Percentiles rank a stretch among this genome's conserved stretches.
These are phyloP conservation scores for Malassezia yamatoensis DNA, from an alignment of 1,284 basidiomycete genomes.

Conservation along the genomic window DNA sequence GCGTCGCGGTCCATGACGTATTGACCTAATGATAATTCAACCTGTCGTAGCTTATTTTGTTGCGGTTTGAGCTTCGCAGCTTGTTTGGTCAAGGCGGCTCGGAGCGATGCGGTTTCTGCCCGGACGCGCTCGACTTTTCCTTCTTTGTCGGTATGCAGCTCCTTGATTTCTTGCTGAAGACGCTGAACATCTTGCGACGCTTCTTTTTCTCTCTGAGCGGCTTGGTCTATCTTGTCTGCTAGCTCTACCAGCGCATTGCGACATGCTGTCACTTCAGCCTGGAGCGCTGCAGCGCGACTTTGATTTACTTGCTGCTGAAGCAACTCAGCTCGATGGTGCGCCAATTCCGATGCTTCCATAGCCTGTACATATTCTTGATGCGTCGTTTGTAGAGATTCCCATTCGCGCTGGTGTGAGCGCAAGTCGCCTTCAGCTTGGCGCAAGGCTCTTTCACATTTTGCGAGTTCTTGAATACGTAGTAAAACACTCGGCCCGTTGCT, in stretches of 20 bases:
- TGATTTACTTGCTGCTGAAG: slow-evolving; percentile 75
- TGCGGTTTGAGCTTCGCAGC: slow-evolving; percentile 68
- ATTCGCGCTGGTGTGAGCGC: slow-evolving; percentile 46
- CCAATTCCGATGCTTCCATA: slow-evolving; percentile 70
- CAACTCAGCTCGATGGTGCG: slow-evolving; percentile 72
- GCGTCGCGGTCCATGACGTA: slow-evolving; percentile 65
- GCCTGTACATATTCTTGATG: slow-evolving; percentile 55
- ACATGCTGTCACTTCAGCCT: slow-evolving; percentile 65
- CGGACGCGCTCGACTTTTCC: slow-evolving; percentile 85
- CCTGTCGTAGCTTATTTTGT: slow-evolving; percentile 80
- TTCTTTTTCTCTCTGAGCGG: slow-evolving; percentile 65
- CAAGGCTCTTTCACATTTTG: slow-evolving; percentile 58
- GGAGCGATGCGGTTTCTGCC: slow-evolving; percentile 70
- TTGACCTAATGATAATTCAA: slow-evolving; percentile 79
- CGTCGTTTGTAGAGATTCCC: slow-evolving; percentile 2
- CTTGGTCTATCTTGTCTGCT: slow-evolving; percentile 58
- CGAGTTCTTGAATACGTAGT: slow-evolving; percentile 72
- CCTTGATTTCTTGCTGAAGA: slow-evolving; percentile 89
- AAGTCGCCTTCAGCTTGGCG: slow-evolving; percentile 55
- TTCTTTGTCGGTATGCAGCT: slow-evolving; percentile 97
- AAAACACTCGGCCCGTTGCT: slow-evolving; percentile 62
- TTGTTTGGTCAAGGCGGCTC: slow-evolving; percentile 69
- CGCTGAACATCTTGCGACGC: slow-evolving; percentile 70
- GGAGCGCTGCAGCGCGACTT: slow-evolving; percentile 74
- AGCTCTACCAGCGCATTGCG: slow-evolving; percentile 62